Evolutionary conservation across 2,329 filamentous ascomycete genomes (phyloP).

Genomic region (Aspergillus arachidicola): DNA sequence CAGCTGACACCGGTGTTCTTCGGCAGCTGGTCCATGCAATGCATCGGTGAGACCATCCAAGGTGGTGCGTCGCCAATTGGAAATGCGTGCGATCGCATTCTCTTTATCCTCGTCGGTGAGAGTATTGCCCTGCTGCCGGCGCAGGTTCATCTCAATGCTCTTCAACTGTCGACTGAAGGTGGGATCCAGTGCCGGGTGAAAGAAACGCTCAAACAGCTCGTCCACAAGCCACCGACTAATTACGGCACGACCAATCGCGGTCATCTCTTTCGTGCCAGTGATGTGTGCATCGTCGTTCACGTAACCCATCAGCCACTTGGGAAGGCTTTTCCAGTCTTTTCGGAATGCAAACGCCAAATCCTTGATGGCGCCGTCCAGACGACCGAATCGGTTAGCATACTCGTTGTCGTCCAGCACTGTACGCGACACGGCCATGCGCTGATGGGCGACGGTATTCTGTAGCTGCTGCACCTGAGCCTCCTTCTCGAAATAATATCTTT

Average conservation of each 20-base stretch:
- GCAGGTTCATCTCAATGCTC: slow-evolving; percentile 83
- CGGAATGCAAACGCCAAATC: slow-evolving; percentile 95
- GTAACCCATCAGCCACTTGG: slow-evolving; percentile 74
- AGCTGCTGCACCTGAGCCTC: slow-evolving; percentile 87
- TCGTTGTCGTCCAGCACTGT: slow-evolving; percentile 95
- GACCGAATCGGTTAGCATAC: slow-evolving; percentile 84
- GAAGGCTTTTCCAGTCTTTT: slow-evolving; percentile 86
- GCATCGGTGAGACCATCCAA: slow-evolving; percentile 81
- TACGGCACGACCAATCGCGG: slow-evolving; percentile 83
- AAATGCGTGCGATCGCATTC: slow-evolving; percentile 80
- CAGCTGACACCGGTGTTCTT: slow-evolving; percentile 68
- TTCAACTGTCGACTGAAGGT: slow-evolving; percentile 78
- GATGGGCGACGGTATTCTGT: slow-evolving; percentile 96
- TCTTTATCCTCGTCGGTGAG: slow-evolving; percentile 86
- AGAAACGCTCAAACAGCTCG: slow-evolving; percentile 86
- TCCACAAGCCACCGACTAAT: slow-evolving; percentile 90
- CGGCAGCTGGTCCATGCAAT: slow-evolving; percentile 66
- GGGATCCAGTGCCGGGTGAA: slow-evolving; percentile 84
- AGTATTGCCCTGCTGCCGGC: slow-evolving; percentile 71
- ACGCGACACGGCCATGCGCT: slow-evolving; percentile 89
- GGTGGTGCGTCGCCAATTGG: slow-evolving; percentile 91
- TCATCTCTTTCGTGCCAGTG: slow-evolving; percentile 97
- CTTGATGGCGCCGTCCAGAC: slow-evolving; percentile 89
- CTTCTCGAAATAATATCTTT: slow-evolving; percentile 95
- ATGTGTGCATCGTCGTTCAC: slow-evolving; percentile 84